These are phyloP conservation scores for Luvunga scandens DNA, from an alignment of 345 rosid species.

Conservation along the genomic window DNA sequence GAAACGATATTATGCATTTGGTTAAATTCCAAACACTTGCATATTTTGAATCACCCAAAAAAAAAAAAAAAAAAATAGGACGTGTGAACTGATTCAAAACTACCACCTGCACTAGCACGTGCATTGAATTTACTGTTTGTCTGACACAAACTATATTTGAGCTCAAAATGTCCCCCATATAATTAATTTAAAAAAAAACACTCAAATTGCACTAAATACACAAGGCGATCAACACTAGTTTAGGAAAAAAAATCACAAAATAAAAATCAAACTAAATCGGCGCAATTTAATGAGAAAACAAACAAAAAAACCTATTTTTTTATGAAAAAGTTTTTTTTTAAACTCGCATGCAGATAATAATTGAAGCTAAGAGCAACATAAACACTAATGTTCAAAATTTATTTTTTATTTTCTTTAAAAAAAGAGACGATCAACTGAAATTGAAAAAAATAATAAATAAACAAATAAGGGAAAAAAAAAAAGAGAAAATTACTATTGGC, in stretches of 20 bases:
- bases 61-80: no score
- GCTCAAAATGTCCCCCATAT: not conserved
- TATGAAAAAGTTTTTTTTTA: not conserved
- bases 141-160: not conserved
- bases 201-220: not conserved
- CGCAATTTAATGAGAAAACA: not conserved
- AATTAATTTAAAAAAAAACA: not conserved
- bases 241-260: no score
- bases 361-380: not conserved
- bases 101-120: not conserved
- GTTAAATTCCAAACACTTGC: not conserved
- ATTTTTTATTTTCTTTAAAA: no score
- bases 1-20: not conserved
- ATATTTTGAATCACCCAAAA: not conserved
- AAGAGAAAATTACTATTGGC: slow-evolving; percentile 52
- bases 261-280: not conserved
- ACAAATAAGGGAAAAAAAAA: not conserved
- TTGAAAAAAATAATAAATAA: not conserved
- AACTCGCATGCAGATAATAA: not conserved
- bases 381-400: not conserved
- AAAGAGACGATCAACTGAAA: slow-evolving; percentile 2
- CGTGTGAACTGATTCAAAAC: not conserved
- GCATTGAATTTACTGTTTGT: not conserved
- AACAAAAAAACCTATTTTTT: no score
- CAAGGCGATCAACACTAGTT: not conserved